phyloP scores from a whole-genome alignment of 768 basidiomycete species.

The Filobasidium floriforme region DNA sequence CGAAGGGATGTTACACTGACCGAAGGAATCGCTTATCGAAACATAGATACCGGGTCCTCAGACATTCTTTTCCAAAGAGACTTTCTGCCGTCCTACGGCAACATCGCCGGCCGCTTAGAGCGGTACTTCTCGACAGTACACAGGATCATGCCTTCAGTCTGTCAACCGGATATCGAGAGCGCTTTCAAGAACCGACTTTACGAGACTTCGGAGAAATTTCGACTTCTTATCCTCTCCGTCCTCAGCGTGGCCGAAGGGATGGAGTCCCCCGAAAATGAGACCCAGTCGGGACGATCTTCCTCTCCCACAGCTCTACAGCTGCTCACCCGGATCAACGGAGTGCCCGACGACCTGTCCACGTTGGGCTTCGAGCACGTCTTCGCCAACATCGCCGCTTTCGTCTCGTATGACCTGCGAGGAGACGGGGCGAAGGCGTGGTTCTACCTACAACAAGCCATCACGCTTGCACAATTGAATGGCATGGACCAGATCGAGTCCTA shows the following conservation, averaged over 20 bases:
- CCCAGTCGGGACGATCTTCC: background rate
- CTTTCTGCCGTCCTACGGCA: background rate
- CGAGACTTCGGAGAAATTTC: background rate
- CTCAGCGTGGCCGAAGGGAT: background rate
- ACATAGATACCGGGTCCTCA: background rate
- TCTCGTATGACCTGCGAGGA: background rate
- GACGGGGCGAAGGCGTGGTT: background rate
- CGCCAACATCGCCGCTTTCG: background rate
- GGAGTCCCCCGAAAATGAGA: background rate
- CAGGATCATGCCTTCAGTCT: background rate
- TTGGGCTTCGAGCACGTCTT: constrained; percentile 1
- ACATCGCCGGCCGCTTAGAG: background rate
- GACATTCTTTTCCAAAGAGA: background rate
- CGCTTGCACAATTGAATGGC: background rate
- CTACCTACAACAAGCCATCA: constrained; percentile 6
- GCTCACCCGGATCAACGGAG: background rate
- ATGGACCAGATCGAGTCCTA: background rate
- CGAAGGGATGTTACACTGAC: background rate
- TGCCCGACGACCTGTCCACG: background rate
- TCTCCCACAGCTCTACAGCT: background rate
- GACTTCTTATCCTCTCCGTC: constrained; percentile 1
- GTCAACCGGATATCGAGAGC: background rate
- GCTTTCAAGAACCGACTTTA: background rate
- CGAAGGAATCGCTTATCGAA: background rate
- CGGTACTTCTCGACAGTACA: background rate